These are phyloP conservation scores for Colletotrichum endophyticum DNA, from an alignment of 2,329 filamentous ascomycete genomes.

Conservation along the genomic window DNA sequence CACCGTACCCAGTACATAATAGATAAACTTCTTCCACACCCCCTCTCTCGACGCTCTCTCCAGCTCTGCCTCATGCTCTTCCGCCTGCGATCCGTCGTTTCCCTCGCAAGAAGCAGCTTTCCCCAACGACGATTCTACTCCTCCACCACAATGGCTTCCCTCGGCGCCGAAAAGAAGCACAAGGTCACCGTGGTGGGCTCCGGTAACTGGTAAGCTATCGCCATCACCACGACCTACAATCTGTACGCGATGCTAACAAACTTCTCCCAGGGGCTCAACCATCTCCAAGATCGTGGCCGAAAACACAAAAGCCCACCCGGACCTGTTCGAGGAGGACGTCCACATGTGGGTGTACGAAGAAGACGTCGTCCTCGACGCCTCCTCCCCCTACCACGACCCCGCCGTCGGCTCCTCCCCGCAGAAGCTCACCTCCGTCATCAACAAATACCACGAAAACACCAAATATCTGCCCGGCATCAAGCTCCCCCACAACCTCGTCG, in stretches of 20 bases:
- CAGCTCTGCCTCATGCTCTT: constrained; percentile 19
- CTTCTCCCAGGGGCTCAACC: constrained; percentile 78
- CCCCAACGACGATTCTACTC: constrained; percentile 3
- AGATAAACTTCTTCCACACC: constrained; percentile 11
- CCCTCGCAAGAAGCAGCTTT: constrained; percentile 14
- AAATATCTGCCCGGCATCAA: constrained; percentile 94
- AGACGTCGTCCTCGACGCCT: constrained; percentile 74
- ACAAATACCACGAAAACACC: constrained; percentile 91
- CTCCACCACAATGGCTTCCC: constrained; percentile 29
- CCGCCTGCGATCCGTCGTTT: constrained; percentile 16
- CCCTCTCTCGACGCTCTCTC: neutral
- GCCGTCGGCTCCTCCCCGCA: constrained; percentile 69
- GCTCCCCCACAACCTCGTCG: constrained; percentile 82
- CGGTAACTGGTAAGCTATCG: constrained; percentile 80
- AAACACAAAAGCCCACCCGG: constrained; percentile 78
- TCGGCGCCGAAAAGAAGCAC: constrained; percentile 73
- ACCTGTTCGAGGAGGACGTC: constrained; percentile 86
- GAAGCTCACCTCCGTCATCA: constrained; percentile 92
- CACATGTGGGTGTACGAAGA: constrained; percentile 99
- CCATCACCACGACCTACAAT: neutral
- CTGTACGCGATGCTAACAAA: neutral
- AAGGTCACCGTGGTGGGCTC: constrained; percentile 95
- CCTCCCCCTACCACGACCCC: constrained; percentile 75
- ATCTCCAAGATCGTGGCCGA: constrained; percentile 97
- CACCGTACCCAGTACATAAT: neutral